Evolutionary conservation across 768 basidiomycete genomes (phyloP), one percentile per base, ranked within the genome.

Genomic region (Flagelloscypha sp.): DNA sequence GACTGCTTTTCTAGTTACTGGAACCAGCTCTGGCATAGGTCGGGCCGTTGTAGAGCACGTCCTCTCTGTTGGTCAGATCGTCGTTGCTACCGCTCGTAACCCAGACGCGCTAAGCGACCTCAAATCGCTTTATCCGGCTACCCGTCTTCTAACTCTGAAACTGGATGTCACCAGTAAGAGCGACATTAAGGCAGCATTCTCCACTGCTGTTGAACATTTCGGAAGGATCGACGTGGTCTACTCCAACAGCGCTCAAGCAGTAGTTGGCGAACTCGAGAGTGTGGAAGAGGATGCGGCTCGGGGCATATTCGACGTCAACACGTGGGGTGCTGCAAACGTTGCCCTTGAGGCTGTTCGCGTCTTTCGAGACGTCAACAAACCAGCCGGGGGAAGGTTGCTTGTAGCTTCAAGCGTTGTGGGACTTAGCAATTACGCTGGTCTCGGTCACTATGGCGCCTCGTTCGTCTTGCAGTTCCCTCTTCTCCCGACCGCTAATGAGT

Each of bases 141-240:
- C n/a, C n/a, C 11, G 30, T 42, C 52, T 64, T 10, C 44, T 59
- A 30, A 39, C 58, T 36, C 22, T 57, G 36, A 48, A 49, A 28
- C 40, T 61, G 18, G 61, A 63, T 44, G 58, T 65, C 20, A 55
- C 50, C 9, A 37, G 48, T 8, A 34, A 29, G 1, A 31, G 30
- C 2, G 48, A 56, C 4, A 41, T 63, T 30, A 10, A 22, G 1
- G 30, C 42, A 3, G 62, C 56, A 1, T 63, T 64, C 43, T 24
- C 27, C 5, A 30, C 33, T 31, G 51, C 53, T 1, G 42, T 47
- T 17, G 49, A 42, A 11, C 33, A 32, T 3, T 63, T 65, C 38
- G 58, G 58, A 11, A 42, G 53, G 15, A 43, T 62, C 13, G 61
- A 65, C 24, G 54, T 62, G 30, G 61, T 63, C n/a, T 57, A 58